phyloP scores from a whole-genome alignment of 1,284 basidiomycete genomes.

The Gomphus bonarii region DNA sequence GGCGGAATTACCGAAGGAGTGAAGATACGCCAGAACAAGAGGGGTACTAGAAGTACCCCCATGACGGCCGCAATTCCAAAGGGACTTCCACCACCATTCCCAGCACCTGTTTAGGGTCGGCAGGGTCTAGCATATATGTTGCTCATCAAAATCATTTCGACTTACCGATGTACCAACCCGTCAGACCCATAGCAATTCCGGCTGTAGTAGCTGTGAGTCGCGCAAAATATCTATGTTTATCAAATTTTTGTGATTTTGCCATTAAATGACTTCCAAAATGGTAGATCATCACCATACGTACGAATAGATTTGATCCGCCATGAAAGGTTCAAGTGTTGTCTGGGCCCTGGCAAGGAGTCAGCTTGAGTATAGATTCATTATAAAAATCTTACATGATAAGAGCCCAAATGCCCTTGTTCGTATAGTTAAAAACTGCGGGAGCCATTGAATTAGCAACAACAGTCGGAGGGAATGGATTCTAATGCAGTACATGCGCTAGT shows the following conservation, averaged over 20 bases:
- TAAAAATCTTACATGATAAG: slow-evolving; percentile 6
- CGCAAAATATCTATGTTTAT: slow-evolving; percentile 27
- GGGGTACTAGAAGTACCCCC: slow-evolving; percentile 39
- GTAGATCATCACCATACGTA: slow-evolving; percentile 24
- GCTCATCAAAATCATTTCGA: background rate
- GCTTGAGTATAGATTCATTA: background rate
- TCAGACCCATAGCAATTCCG: slow-evolving; percentile 39
- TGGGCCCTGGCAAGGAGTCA: slow-evolving; percentile 45
- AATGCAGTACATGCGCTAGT: slow-evolving; percentile 31
- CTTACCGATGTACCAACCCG: slow-evolving; percentile 47
- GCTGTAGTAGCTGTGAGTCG: slow-evolving; percentile 37
- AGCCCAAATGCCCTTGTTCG: slow-evolving; percentile 34
- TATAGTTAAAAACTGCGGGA: slow-evolving; percentile 32
- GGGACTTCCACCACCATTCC: slow-evolving; percentile 39
- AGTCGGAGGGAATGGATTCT: background rate
- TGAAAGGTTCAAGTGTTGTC: slow-evolving; percentile 49
- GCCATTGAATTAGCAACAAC: background rate
- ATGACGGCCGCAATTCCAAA: slow-evolving; percentile 47
- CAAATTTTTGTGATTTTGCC: too few relatives aligned
- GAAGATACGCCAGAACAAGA: slow-evolving; percentile 44
- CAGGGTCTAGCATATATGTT: background rate
- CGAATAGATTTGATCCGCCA: slow-evolving; percentile 50
- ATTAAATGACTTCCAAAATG: too few relatives aligned
- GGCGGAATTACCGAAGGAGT: slow-evolving; percentile 31
- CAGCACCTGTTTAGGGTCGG: slow-evolving; percentile 30